Evolutionary conservation across 1,284 basidiomycete genomes (phyloP), one percentile per base, ranked within the genome.

Genomic region (Mycena citricolor): DNA sequence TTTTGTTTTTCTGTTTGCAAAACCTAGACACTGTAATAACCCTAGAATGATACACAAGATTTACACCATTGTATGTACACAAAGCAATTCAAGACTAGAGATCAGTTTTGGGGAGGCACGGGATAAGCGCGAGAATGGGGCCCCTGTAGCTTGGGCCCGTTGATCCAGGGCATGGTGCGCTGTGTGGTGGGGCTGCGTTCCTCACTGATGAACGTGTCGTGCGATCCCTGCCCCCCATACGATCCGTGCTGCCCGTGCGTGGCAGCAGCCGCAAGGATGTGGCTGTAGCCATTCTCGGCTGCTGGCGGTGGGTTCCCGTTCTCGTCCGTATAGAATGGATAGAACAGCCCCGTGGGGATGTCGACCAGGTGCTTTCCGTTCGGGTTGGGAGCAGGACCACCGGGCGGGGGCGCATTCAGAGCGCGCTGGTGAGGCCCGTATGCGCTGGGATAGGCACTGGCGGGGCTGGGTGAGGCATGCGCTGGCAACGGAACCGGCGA

Each of bases 251-350:
- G 71, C 12, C 51, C 51, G 26, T 74, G 74, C 16, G 70, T 71
- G 11, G 75, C 79, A 0, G 75, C 78, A 2, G 70, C 77, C 11
- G 73, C 77, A 54, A 84, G 64, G 44, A 83, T 54, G n/a, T 75
- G 70, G 19, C 63, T 64, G 50, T 77, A 82, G 30, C 80, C 74
- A 41, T 68, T 66, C 16, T 60, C 57, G 8, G 44, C 47, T 51
- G 37, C 34, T 10, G 39, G 43, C 19, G 42, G 51, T 24, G 48
- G 53, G 23, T 57, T 60, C n/a, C 47, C 55, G 44, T 39, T 56
- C 34, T 51, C 44, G 31, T 86, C 81, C 1, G 82, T 79, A 58
- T 74, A 86, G 67, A 86, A 86, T 1, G 85, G 85, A 57, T 85
- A 88, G 63, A 88, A 87, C 40, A 88, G 61, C 16, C 71, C 71